Conservation (phyloP, 192 early-diverging fungal genomes). For the Funneliformis mosseae region DNA sequence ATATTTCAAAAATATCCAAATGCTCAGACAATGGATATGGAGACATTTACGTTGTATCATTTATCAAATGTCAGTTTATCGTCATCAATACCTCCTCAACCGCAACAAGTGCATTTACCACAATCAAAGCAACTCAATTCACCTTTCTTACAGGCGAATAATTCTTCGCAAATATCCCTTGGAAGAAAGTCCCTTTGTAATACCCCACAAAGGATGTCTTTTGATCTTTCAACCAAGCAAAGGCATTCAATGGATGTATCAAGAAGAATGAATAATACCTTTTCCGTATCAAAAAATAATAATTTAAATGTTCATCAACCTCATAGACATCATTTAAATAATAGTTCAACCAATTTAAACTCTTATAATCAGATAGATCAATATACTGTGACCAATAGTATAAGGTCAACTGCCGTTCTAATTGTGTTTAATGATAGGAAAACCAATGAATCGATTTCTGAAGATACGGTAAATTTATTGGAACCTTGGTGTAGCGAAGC, state of each 20-base stretch:
- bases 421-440: slow-evolving; percentile 84
- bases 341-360: not conserved
- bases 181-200: no score
- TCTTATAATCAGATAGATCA: not conserved
- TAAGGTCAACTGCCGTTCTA: slow-evolving; percentile 76
- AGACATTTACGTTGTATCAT: slow-evolving; percentile 83
- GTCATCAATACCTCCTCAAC: slow-evolving; percentile 8
- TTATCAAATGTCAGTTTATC: slow-evolving; percentile 58
- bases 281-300: not conserved
- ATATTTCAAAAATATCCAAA: slow-evolving; percentile 53
- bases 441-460: slow-evolving; percentile 67
- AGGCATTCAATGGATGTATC: not conserved
- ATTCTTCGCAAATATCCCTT: no score
- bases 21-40: slow-evolving; percentile 80
- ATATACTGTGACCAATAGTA: slow-evolving; percentile 41
- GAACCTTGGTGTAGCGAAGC: slow-evolving; percentile 63
- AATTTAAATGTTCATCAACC: not conserved
- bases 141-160: not conserved
- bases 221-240: not conserved
- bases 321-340: not conserved
- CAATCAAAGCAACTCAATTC: not conserved
- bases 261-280: not conserved
- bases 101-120: not conserved
- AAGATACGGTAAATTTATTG: slow-evolving; percentile 51
- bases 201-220: not conserved